Evolutionary conservation across 2,329 filamentous ascomycete species (phyloP).

Genomic region (Trematosphaeria pertusa): DNA sequence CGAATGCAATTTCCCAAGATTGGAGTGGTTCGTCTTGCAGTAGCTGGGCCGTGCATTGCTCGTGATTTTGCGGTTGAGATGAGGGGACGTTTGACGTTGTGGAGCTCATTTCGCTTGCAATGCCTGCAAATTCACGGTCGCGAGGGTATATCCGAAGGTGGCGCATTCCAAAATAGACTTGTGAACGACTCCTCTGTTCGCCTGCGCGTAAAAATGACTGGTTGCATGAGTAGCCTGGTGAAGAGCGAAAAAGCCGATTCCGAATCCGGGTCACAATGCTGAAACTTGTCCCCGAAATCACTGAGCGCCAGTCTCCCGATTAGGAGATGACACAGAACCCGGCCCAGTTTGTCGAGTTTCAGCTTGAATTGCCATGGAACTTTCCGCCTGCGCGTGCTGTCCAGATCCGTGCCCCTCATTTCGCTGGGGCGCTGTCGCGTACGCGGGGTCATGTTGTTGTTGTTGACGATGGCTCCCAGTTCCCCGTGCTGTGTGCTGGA

Average conservation of each 20-base stretch:
- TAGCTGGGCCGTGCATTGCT: constrained; percentile 31
- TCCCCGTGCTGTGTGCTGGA: constrained; percentile 23
- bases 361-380: constrained; percentile 37
- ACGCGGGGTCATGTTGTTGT: constrained; percentile 27
- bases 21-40: constrained; percentile 31
- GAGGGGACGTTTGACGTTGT: constrained; percentile 34
- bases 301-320: constrained; percentile 46
- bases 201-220: neutral
- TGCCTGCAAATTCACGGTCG: constrained; percentile 31
- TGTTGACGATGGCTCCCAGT: constrained; percentile 28
- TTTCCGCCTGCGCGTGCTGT: constrained; percentile 33
- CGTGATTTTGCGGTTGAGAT: constrained; percentile 34
- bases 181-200: constrained; percentile 1
- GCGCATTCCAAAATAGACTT: constrained; percentile 27
- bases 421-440: constrained; percentile 29
- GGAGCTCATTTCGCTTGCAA: constrained; percentile 49
- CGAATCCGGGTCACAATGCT: constrained; percentile 28
- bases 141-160: constrained; percentile 25
- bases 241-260: constrained; percentile 15
- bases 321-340: constrained; percentile 43
- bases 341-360: constrained; percentile 42
- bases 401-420: constrained; percentile 31
- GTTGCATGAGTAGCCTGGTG: neutral
- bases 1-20: constrained; percentile 44
- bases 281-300: constrained; percentile 35